A percentile compares a stretch with the other conserved stretches of the same genome.
Conservation (phyloP, 108 stramenopile species). For the Parmales sp. region DNA sequence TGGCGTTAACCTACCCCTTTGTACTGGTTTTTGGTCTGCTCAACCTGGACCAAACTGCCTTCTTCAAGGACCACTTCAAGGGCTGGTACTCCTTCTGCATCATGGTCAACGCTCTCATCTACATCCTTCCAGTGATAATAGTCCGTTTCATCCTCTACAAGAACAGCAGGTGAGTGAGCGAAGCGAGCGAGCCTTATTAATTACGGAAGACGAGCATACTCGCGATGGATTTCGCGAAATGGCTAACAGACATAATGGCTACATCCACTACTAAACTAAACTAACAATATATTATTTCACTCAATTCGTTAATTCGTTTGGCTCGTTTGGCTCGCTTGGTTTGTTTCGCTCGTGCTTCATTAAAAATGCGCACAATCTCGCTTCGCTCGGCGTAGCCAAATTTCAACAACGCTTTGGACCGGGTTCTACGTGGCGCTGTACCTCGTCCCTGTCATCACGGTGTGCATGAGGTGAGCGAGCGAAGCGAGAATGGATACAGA, state of each 20-base stretch:
- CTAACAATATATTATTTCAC: too few species aligned
- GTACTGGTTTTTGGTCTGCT: slow-evolving; percentile 1
- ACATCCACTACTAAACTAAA: too few species aligned
- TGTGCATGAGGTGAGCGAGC: not conserved
- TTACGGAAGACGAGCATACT: not conserved
- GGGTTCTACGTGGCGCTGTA: not conserved
- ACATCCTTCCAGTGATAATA: slow-evolving; percentile 1
- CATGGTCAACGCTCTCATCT: not conserved
- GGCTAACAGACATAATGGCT: too few species aligned
- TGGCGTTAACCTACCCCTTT: not conserved
- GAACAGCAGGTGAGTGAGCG: too few species aligned
- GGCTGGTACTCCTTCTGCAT: not conserved
- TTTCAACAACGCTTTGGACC: not conserved
- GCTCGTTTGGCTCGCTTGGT: too few species aligned
- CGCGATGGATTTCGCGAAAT: too few species aligned
- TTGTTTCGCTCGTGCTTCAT: too few species aligned
- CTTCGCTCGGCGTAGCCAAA: too few species aligned
- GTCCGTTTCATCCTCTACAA: too few species aligned
- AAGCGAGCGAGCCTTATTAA: not conserved
- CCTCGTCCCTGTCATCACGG: not conserved
- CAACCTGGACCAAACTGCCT: not conserved
- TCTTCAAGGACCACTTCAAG: slow-evolving; percentile 9
- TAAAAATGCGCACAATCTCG: too few species aligned
- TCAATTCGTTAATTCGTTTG: too few species aligned
- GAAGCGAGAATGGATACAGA: not conserved